These are phyloP conservation scores for Pharus latifolius DNA, from an alignment of 176 grass and related monocot species.

Conservation along the genomic window DNA sequence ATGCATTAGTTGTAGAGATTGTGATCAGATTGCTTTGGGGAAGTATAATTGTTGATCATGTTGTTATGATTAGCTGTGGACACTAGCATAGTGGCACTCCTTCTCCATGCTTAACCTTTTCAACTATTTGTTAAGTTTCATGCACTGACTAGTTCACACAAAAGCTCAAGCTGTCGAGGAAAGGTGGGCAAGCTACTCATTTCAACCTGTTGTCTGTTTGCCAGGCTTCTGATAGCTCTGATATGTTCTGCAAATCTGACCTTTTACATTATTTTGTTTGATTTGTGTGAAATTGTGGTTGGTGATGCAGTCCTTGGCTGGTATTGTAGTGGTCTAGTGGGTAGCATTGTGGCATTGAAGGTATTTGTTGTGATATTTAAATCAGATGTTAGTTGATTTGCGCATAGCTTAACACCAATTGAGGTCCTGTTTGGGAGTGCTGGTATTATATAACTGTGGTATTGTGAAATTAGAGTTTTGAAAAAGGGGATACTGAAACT, in stretches of 20 bases:
- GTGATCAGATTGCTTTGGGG: not conserved
- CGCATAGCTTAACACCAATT: too few relatives aligned
- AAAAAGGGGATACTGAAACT: too few relatives aligned
- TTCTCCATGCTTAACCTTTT: not conserved
- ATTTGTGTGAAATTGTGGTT: not conserved
- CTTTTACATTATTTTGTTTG: not conserved
- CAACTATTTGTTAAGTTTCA: too few relatives aligned
- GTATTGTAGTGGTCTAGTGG: not conserved
- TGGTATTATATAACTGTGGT: too few relatives aligned
- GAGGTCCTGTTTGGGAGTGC: too few relatives aligned
- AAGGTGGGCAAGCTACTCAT: too few relatives aligned
- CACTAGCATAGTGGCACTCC: not conserved
- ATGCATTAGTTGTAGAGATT: not conserved
- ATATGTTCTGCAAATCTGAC: not conserved
- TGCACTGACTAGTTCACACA: too few relatives aligned
- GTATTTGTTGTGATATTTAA: too few relatives aligned
- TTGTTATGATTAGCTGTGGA: not conserved
- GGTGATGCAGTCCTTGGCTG: not conserved
- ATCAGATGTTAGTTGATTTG: too few relatives aligned
- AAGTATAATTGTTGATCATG: not conserved
- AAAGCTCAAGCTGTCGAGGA: too few relatives aligned
- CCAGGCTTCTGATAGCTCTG: not conserved
- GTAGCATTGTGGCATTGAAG: too few relatives aligned
- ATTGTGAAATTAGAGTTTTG: too few relatives aligned
- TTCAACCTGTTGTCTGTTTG: not conserved